A percentile compares a stretch with the other conserved stretches of the same genome.
Conservation (phyloP, 1,284 basidiomycete species). For the Trichosporon inkin region DNA sequence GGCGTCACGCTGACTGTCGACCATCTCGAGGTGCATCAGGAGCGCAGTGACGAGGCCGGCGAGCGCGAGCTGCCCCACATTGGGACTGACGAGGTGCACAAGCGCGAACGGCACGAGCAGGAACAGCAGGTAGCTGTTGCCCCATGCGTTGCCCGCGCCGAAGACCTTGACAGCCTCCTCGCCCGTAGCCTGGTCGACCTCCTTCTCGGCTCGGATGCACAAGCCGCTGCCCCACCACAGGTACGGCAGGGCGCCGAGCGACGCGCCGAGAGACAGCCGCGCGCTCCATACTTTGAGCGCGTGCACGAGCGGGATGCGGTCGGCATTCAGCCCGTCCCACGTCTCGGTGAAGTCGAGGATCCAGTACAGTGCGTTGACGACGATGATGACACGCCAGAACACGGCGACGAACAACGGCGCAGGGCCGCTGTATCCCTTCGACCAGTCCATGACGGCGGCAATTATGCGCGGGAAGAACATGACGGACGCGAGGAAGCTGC, state of each 20-base stretch:
- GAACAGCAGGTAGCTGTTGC: conserved; percentile 79
- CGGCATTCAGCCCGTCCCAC: conserved; percentile 40
- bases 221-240: conserved; percentile 69
- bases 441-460: conserved; percentile 60
- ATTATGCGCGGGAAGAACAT: conserved; percentile 59
- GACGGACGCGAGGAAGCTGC: conserved; percentile 58
- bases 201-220: conserved; percentile 61
- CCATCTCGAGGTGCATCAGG: conserved; percentile 67
- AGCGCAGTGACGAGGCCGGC: conserved; percentile 62
- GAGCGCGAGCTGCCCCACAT: conserved; percentile 76
- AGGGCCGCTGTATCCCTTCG: conserved; percentile 68
- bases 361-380: conserved; percentile 67
- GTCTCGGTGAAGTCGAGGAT: conserved; percentile 69
- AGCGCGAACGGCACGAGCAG: conserved; percentile 63
- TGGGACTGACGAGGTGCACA: conserved; percentile 65
- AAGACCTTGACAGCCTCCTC: conserved; percentile 63
- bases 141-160: conserved; percentile 86
- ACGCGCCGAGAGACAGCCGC: conserved; percentile 57
- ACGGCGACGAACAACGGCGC: conserved; percentile 62
- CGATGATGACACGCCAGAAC: conserved; percentile 59
- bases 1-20: conserved; percentile 74
- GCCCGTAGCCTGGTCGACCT: conserved; percentile 36
- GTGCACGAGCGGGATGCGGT: conserved; percentile 52
- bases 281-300: conserved; percentile 61
- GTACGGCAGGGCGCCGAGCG: conserved; percentile 57